Evolutionary conservation across 164 flowering plant genomes (phyloP), one percentile per base, ranked within the genome.

Genomic region (Vitis cinerea): DNA sequence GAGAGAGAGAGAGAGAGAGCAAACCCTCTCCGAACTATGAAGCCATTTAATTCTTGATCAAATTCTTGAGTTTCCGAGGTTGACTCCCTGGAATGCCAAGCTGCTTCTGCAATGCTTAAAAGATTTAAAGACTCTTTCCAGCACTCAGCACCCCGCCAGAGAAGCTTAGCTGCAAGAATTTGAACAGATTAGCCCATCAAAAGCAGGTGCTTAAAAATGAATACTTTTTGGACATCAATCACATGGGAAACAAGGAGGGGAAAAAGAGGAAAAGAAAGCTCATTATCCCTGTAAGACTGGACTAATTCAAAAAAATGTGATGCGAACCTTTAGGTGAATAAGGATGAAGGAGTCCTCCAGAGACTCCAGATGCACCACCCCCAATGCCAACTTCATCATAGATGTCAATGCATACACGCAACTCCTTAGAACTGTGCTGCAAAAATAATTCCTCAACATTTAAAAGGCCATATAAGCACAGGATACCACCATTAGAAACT

Each of bases 331-430:
- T 95, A 51, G 99, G 99, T 37, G 97, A 88, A 79, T 93, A 95
- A 66, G 99, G 99, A 53, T 95, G 99, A 63, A 95, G 80, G 6
- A 95, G 92, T 64, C 98, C 99, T 59, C 99, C 99, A 59, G 99
- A 77, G 57, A 95, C 86, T 31, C 99, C 99, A 19, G 99, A 93
- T 2, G 98, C 99, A 71, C 99, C 99, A 27, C 99, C 98, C 7
- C 97, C 99, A 61, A 95, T 82, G 13, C 98, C 98, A 51, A 73
- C 73, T 75, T 96, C 98, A 83, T 96, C 98, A 71, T 84, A 93
- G 19, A 93, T 70, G 67, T 96, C 97, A 67, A 96, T 76, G 57
- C 75, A 48, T 9, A 91, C 2, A 58, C 57, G 58, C 51, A 75
- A 66, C 1, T 85, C 89, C 76, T 80, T 83, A 15, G 96, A 70